Conservation (phyloP, 805 yeast genomes). For the Kodamaea fukazawae region DNA sequence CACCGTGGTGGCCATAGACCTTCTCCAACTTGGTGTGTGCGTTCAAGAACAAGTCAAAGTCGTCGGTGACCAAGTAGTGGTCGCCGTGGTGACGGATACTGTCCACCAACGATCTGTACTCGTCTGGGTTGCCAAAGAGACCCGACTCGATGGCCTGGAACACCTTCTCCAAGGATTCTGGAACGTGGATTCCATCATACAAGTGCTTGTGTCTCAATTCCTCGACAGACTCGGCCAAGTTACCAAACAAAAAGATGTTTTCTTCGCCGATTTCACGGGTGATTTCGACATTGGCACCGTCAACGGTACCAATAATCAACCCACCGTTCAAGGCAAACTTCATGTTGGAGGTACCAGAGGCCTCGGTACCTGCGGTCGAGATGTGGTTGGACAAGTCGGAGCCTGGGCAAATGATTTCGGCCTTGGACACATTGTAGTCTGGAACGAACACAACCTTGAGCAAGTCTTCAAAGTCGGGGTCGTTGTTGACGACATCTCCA, state of each 20-base stretch:
- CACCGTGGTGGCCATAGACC: constrained; percentile 53
- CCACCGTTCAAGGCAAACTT: constrained; percentile 94
- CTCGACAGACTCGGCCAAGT: constrained; percentile 85
- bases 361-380: constrained; percentile 97
- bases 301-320: constrained; percentile 90
- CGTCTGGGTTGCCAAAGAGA: constrained; percentile 65
- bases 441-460: constrained; percentile 87
- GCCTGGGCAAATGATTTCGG: constrained; percentile 87
- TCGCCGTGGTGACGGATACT: constrained; percentile 75
- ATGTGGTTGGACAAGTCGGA: constrained; percentile 90
- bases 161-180: constrained; percentile 59
- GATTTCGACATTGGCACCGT: constrained; percentile 95
- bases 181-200: constrained; percentile 56
- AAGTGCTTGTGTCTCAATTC: constrained; percentile 75
- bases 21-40: constrained; percentile 76
- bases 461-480: constrained; percentile 67
- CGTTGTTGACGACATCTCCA: constrained; percentile 75
- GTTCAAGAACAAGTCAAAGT: constrained; percentile 81
- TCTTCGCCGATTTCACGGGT: constrained; percentile 93
- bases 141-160: constrained; percentile 67
- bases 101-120: constrained; percentile 66
- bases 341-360: constrained; percentile 95
- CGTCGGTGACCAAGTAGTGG: constrained; percentile 82
- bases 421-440: constrained; percentile 91
- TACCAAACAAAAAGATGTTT: constrained; percentile 88